Conservation (phyloP, 2,329 filamentous ascomycete species). For the Lachnellula arida region DNA sequence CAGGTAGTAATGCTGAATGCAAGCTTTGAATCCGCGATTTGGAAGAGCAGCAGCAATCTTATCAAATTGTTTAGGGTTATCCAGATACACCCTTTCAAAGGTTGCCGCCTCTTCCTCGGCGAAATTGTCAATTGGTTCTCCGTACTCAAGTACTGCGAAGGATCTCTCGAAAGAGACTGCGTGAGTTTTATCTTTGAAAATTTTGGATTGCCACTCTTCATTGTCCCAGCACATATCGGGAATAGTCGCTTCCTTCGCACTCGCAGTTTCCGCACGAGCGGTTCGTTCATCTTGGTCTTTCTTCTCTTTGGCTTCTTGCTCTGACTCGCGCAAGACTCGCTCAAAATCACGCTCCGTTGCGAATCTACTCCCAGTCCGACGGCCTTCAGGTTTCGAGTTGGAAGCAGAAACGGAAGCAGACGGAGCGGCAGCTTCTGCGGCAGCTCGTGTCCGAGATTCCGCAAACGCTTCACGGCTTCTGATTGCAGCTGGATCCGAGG, state of each 20-base stretch:
- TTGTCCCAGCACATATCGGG: constrained; percentile 64
- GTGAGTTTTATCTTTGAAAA: constrained; percentile 63
- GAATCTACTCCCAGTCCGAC: constrained; percentile 48
- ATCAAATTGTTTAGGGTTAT: constrained; percentile 78
- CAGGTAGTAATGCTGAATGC: constrained; percentile 82
- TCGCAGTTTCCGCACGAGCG: constrained; percentile 65
- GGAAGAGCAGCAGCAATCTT: constrained; percentile 65
- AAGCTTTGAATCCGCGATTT: constrained; percentile 68
- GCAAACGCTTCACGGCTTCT: constrained; percentile 27
- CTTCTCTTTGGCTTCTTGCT: constrained; percentile 64
- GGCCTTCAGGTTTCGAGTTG: constrained; percentile 54
- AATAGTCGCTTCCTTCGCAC: constrained; percentile 71
- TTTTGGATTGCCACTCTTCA: constrained; percentile 52
- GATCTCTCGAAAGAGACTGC: constrained; percentile 61
- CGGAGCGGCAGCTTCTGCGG: constrained; percentile 24
- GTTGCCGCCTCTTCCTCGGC: constrained; percentile 62
- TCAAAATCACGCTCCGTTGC: constrained; percentile 71
- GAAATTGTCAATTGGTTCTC: constrained; percentile 71
- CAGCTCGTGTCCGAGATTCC: constrained; percentile 23
- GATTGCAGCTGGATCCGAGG: constrained; percentile 26
- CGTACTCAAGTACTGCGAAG: constrained; percentile 65
- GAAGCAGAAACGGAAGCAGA: constrained; percentile 34
- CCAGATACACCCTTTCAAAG: constrained; percentile 71
- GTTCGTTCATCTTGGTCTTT: constrained; percentile 61
- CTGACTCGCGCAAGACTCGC: constrained; percentile 66